These are phyloP conservation scores for Knoxia roxburghii DNA, from an alignment of 257 asterid species.

Conservation along the genomic window DNA sequence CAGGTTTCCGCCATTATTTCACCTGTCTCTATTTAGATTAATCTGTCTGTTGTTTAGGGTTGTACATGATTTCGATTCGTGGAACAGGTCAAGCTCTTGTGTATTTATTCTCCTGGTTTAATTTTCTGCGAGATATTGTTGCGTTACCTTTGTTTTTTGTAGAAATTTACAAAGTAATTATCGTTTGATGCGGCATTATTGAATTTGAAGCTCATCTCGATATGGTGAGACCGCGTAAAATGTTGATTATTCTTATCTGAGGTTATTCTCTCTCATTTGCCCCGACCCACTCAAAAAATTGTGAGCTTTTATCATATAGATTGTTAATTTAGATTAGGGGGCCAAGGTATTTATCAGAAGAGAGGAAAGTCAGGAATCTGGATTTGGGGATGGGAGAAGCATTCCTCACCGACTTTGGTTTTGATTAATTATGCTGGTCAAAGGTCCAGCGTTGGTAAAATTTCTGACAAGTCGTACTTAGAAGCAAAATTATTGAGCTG, in stretches of 20 bases:
- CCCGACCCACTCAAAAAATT: too few relatives aligned
- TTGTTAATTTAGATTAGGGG: background rate
- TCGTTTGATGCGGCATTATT: background rate
- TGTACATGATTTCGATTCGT: too few relatives aligned
- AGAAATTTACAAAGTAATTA: background rate
- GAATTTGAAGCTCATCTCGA: background rate
- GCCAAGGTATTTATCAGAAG: background rate
- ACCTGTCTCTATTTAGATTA: background rate
- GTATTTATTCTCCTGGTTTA: too few relatives aligned
- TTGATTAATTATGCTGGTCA: background rate
- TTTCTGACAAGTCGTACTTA: too few relatives aligned
- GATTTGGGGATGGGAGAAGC: background rate
- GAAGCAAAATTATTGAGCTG: too few relatives aligned
- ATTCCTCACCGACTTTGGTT: background rate
- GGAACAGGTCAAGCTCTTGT: too few relatives aligned
- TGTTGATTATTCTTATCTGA: background rate
- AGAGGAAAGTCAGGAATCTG: background rate
- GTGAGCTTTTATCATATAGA: background rate
- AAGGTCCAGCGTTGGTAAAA: background rate
- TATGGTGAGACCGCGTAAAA: background rate
- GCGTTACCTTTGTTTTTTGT: background rate
- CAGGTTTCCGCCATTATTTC: conserved; percentile 4
- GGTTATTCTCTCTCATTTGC: background rate
- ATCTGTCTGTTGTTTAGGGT: background rate
- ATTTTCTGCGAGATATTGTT: background rate